These are phyloP conservation scores for Acidiella bohemica DNA, from an alignment of 495 filamentous ascomycete genomes.

Conservation along the genomic window DNA sequence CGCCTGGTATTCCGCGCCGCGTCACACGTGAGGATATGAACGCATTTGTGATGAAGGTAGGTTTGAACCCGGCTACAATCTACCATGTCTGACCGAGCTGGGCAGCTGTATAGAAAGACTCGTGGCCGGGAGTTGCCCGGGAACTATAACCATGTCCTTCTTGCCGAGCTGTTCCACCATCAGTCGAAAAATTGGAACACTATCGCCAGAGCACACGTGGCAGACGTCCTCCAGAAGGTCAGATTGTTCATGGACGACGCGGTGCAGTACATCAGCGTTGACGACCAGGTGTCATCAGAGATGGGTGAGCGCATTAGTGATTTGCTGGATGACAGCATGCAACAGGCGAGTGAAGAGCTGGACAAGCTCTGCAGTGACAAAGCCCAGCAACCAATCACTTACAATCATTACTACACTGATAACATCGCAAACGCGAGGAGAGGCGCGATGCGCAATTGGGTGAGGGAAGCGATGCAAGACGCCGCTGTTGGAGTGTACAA, in stretches of 20 bases:
- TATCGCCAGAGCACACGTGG: constrained; percentile 22
- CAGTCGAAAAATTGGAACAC: constrained; percentile 35
- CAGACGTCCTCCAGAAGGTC: constrained; percentile 15
- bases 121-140: constrained; percentile 38
- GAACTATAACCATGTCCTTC: constrained; percentile 38
- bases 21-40: background rate
- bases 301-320: constrained; percentile 7
- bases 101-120: background rate
- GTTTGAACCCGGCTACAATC: too few species aligned
- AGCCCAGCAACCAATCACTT: constrained; percentile 16
- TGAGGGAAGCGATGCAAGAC: constrained; percentile 1
- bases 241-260: too few species aligned
- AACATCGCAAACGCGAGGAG: constrained; percentile 12
- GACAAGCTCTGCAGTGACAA: constrained; percentile 4
- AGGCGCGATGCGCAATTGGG: background rate
- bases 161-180: constrained; percentile 38
- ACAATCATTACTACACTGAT: constrained; percentile 19
- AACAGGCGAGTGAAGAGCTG: constrained; percentile 7
- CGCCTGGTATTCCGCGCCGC: too few species aligned
- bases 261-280: too few species aligned
- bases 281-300: constrained; percentile 9
- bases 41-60: background rate
- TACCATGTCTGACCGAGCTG: background rate
- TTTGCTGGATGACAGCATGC: constrained; percentile 7
- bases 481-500: background rate